Conservation (phyloP, 768 basidiomycete genomes). For the Cubamyces lactineus region DNA sequence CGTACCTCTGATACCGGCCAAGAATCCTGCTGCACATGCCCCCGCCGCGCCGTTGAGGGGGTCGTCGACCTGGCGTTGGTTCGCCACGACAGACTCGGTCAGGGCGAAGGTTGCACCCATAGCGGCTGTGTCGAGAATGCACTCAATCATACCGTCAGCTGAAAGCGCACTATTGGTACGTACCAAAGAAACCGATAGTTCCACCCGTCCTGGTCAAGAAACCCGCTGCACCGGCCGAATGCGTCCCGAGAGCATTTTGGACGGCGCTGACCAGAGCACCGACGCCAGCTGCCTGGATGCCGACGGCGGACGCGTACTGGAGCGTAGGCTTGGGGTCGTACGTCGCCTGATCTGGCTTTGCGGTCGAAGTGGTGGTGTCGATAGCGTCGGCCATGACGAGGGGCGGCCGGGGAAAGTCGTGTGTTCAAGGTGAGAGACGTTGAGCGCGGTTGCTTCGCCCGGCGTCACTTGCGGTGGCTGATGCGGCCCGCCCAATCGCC, state of each 20-base stretch:
- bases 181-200: constrained; percentile 92
- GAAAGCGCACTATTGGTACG: constrained; percentile 32
- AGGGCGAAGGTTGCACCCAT: constrained; percentile 88
- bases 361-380: constrained; percentile 20
- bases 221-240: constrained; percentile 81
- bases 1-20: constrained; percentile 84
- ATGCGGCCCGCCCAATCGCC: constrained; percentile 19
- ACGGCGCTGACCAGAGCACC: constrained; percentile 71
- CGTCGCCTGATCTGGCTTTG: constrained; percentile 11
- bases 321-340: constrained; percentile 59
- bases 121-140: constrained; percentile 56
- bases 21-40: constrained; percentile 91
- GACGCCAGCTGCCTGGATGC: constrained; percentile 65
- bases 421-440: constrained; percentile 19
- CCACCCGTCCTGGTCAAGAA: constrained; percentile 86
- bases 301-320: constrained; percentile 57
- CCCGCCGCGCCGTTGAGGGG: constrained; percentile 81
- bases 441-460: constrained; percentile 20
- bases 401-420: constrained; percentile 23
- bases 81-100: constrained; percentile 80
- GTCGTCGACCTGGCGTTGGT: constrained; percentile 78
- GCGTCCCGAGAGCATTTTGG: constrained; percentile 81
- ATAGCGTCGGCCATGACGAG: constrained; percentile 30
- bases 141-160: not conserved
- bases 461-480: constrained; percentile 21